These are phyloP conservation scores for Phoma sp. DNA, from an alignment of 2,329 filamentous ascomycete species.

Conservation along the genomic window DNA sequence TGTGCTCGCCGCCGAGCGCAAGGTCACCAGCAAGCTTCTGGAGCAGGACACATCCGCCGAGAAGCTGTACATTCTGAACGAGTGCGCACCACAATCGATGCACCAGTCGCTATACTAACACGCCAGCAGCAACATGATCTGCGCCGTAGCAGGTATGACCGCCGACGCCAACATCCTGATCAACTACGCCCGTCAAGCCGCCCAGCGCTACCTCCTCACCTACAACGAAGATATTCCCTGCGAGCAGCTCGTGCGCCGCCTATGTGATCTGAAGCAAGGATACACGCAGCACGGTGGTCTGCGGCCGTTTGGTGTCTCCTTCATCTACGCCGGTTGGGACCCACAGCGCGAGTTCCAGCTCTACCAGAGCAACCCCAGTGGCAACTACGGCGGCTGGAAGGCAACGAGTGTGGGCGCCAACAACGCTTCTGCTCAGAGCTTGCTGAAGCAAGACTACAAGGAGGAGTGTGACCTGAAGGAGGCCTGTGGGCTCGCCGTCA, in stretches of 20 bases:
- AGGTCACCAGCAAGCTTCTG: constrained; percentile 98
- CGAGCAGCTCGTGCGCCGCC: constrained; percentile 93
- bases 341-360: constrained; percentile 96
- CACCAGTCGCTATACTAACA: constrained; percentile 11
- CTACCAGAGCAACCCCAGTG: constrained; percentile 98
- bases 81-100: constrained; percentile 65
- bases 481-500: constrained; percentile 95
- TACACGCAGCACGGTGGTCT: constrained; percentile 99
- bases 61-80: constrained; percentile 99
- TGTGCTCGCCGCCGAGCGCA: constrained; percentile 95
- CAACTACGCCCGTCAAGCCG: constrained; percentile 97
- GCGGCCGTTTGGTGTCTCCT: constrained; percentile 96
- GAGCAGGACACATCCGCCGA: constrained; percentile 99
- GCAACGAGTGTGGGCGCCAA: constrained; percentile 97
- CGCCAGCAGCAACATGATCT: constrained; percentile 92
- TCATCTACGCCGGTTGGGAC: constrained; percentile 99
- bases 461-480: constrained; percentile 96
- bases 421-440: constrained; percentile 94
- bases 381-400: constrained; percentile 99
- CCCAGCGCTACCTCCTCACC: constrained; percentile 95
- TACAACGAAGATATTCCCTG: constrained; percentile 99
- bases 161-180: constrained; percentile 99
- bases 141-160: constrained; percentile 98
- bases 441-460: constrained; percentile 99
- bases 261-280: constrained; percentile 98